Base-by-base conservation (phyloP, 805 yeast species). In the Candida namnaoensis region DNA sequence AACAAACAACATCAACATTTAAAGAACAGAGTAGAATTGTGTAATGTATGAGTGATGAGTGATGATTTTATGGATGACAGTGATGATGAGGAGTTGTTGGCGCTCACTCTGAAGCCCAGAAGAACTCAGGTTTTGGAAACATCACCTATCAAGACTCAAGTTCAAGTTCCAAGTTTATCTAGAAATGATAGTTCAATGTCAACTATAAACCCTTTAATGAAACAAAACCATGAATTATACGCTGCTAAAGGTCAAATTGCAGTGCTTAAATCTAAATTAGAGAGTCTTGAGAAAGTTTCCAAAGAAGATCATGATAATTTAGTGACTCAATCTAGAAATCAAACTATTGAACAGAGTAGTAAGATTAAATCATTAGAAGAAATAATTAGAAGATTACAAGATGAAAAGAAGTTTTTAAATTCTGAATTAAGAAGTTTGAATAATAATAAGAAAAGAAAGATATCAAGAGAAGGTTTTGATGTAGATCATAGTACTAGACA, bases 191-290 rank as follows among this genome's bases (percentile, higher is more conserved):
- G 30, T 5, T 35, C 42, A 28, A 41, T 27, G 26, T 33, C 14
- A 24, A 15, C 26, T 33, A 19, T 26, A 28, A 26, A 46, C 23
- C 13, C 25, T 26, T 24, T 13, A 34, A 43, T 37, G 34, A 26
- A 39, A 43, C 54, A 50, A 48, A 52, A 42, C 45, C 53, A 40
- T 37, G 63, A 64, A 35, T 47, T 78, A n/a, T 68, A 65, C 41
- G 62, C 70, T 32, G 82, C 86, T 5, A 75, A 74, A 42, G 97
- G 97, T 3, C 96, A 90, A 53, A 79, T 85, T 33, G 80, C 93
- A 12, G 80, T 88, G 32, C 65, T 90, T 14, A 66, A 95, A 41
- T 76, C 81, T 9, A 86, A 80, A 50, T 61, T 84, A 19, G 62
- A 70, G 19, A 69, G 72, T 35, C 46, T 74, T 4, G 74, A 72